phyloP scores from a whole-genome alignment of 192 early-diverging fungal genomes.

The Dissophora ornata region DNA sequence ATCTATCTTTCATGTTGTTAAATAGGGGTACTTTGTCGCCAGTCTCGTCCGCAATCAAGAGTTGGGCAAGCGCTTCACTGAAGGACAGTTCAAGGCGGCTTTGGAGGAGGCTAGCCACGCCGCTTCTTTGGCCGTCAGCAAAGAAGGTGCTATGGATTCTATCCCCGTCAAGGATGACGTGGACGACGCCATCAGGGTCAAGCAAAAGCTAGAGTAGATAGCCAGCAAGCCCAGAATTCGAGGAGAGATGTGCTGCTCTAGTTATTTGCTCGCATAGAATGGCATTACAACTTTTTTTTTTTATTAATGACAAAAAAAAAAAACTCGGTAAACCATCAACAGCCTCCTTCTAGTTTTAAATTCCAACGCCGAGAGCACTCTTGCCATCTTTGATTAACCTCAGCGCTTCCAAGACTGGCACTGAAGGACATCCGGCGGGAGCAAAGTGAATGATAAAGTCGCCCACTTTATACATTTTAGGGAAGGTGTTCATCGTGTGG shows the following conservation, averaged over 20 bases:
- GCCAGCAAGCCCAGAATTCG: too few species aligned
- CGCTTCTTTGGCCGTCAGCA: slow-evolving; percentile 72
- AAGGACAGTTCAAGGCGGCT: slow-evolving; percentile 55
- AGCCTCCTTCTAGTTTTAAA: too few species aligned
- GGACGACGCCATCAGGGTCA: slow-evolving; percentile 27
- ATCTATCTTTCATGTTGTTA: slow-evolving; percentile 8
- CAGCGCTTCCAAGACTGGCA: slow-evolving; percentile 58
- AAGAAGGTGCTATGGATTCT: slow-evolving; percentile 73
- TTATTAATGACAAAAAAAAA: too few species aligned
- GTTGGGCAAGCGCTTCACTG: slow-evolving; percentile 23
- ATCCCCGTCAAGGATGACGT: slow-evolving; percentile 67
- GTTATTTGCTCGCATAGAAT: too few species aligned
- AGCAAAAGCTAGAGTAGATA: slow-evolving; percentile 19
- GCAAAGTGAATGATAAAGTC: slow-evolving; percentile 72
- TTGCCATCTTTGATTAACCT: slow-evolving; percentile 46
- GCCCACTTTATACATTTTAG: slow-evolving; percentile 50
- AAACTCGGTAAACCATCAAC: too few species aligned
- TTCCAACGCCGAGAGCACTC: slow-evolving; percentile 28
- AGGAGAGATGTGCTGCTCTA: neutral
- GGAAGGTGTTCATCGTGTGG: slow-evolving; percentile 71
- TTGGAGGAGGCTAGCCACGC: slow-evolving; percentile 71
- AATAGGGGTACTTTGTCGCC: slow-evolving; percentile 76
- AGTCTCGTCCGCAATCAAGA: slow-evolving; percentile 59
- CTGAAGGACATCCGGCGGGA: slow-evolving; percentile 63
- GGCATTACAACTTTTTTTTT: too few species aligned